A percentile compares a stretch with the other conserved stretches of the same genome.
Evolutionary conservation across 352 stramenopile genomes (phyloP).

Genomic region (Blastocystis sp.): DNA sequence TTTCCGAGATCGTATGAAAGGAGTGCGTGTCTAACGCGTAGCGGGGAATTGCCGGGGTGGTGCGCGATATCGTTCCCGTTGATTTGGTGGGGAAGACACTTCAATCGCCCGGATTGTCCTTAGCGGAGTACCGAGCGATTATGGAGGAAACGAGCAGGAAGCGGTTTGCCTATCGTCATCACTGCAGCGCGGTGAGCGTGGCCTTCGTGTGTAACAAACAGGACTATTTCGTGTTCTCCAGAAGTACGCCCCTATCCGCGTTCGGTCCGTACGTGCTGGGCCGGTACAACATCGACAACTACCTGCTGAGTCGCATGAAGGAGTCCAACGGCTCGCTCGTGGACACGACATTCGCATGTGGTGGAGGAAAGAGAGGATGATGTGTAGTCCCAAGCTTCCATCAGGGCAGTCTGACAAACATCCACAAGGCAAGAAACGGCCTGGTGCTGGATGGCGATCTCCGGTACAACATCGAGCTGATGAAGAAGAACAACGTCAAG

Average conservation of each 20-base stretch:
- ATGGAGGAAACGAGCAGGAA: not conserved
- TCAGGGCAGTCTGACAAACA: conserved; percentile 32
- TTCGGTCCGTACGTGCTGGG: conserved; percentile 18
- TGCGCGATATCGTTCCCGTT: not conserved
- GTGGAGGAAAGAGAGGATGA: not conserved
- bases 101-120: not conserved
- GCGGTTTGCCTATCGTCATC: not conserved
- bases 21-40: not conserved
- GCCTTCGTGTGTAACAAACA: not conserved
- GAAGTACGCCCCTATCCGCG: not conserved
- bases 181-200: conserved; percentile 44
- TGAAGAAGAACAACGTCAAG: conserved; percentile 7
- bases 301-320: conserved; percentile 35
- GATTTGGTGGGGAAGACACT: not conserved
- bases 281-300: conserved; percentile 52
- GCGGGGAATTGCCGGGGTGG: conserved; percentile 14
- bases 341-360: conserved; percentile 42
- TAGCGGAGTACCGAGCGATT: not conserved
- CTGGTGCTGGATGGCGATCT: not conserved
- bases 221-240: conserved; percentile 62
- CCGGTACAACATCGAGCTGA: conserved; percentile 13
- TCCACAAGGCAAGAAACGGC: not conserved
- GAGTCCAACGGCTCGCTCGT: conserved; percentile 20
- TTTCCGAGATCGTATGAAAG: not conserved
- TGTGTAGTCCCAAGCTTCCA: conserved; percentile 17